Percentiles rank a stretch among this genome's conserved stretches.
These are phyloP conservation scores for Puya raimondii DNA, from an alignment of 176 grass and related monocot species.

Conservation along the genomic window DNA sequence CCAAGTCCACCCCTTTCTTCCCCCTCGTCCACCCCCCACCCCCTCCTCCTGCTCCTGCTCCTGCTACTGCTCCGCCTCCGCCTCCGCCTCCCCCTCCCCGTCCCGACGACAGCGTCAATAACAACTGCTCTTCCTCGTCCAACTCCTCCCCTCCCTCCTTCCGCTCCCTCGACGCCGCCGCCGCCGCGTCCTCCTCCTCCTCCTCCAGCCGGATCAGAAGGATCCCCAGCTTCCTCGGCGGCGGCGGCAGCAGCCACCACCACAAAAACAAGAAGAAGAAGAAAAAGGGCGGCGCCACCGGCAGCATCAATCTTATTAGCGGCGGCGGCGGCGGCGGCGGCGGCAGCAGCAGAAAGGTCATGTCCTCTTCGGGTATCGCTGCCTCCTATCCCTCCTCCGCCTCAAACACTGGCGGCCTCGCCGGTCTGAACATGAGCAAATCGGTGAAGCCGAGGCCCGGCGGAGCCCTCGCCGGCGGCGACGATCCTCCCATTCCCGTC, in stretches of 20 bases:
- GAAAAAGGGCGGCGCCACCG: not conserved
- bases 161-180: conserved; percentile 7
- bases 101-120: not conserved
- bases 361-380: not conserved
- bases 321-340: not conserved
- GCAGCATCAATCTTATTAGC: not conserved
- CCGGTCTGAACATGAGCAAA: conserved; percentile 66
- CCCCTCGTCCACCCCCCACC: conserved; percentile 53
- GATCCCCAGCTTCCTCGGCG: no score
- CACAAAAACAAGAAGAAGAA: no score
- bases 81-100: conserved; percentile 13
- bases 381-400: no score
- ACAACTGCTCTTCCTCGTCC: conserved; percentile 1
- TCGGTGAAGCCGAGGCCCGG: conserved; percentile 64
- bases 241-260: not conserved
- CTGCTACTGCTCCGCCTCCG: conserved; percentile 12
- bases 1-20: conserved; percentile 75
- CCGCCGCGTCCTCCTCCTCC: not conserved
- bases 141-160: conserved; percentile 33
- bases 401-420: not conserved
- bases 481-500: conserved; percentile 4
- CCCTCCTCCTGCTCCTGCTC: conserved; percentile 12
- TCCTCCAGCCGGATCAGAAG: not conserved
- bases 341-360: conserved; percentile 12
- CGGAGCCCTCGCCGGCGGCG: conserved; percentile 7